Percentiles rank a stretch among this genome's conserved stretches.
These are phyloP conservation scores for Posidonia australis DNA, from an alignment of 106 monocot species.

Conservation along the genomic window DNA sequence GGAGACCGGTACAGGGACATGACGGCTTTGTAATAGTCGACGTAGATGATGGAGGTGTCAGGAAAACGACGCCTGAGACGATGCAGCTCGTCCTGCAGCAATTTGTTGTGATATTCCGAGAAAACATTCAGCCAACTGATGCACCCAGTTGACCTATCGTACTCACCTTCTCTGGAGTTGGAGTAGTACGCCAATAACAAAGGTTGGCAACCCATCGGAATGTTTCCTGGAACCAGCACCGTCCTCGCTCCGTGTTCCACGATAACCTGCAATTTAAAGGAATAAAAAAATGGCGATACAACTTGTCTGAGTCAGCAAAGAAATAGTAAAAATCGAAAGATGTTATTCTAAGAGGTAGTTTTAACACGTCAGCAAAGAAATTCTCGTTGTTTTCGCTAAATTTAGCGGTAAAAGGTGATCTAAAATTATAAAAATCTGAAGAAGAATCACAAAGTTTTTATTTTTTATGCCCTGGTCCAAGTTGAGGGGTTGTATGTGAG, in stretches of 20 bases:
- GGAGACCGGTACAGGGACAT: constrained; percentile 18
- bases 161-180: not conserved
- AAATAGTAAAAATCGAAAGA: too few species aligned
- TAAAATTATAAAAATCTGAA: too few species aligned
- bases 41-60: constrained; percentile 26
- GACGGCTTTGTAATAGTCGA: constrained; percentile 24
- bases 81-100: constrained; percentile 13
- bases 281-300: not conserved
- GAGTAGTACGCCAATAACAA: constrained; percentile 10
- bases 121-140: constrained; percentile 27
- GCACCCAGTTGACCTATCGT: constrained; percentile 24
- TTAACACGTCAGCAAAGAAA: too few species aligned
- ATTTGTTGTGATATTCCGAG: constrained; percentile 17
- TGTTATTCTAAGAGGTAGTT: too few species aligned
- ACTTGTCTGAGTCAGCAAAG: too few species aligned
- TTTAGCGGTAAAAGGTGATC: too few species aligned
- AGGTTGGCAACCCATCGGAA: constrained; percentile 34
- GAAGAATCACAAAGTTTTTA: too few species aligned
- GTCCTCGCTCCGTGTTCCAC: constrained; percentile 27
- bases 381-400: too few species aligned
- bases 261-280: constrained; percentile 7
- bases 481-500: too few species aligned
- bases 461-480: too few species aligned
- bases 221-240: constrained; percentile 31
- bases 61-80: constrained; percentile 15